A percentile compares a stretch with the other conserved stretches of the same genome.
phyloP scores from a whole-genome alignment of 2,329 filamentous ascomycete genomes.

The Claviceps maximensis region DNA sequence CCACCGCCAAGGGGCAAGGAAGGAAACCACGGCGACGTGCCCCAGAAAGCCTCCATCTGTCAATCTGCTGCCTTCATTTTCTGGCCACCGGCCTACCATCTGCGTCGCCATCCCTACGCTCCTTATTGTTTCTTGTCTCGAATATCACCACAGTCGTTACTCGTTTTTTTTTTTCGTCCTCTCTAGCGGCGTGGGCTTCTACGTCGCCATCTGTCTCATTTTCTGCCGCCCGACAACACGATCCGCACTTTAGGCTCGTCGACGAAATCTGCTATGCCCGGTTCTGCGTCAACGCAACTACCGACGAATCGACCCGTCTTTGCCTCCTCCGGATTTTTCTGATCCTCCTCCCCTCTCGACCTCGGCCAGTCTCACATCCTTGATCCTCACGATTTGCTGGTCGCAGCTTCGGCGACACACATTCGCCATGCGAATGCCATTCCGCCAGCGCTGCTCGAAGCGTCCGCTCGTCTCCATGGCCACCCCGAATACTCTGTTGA shows the following conservation, averaged over 20 bases:
- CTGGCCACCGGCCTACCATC: not conserved
- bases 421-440: conserved; percentile 35
- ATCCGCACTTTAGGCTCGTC: not conserved
- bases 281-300: not conserved
- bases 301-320: conserved; percentile 1
- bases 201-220: not conserved
- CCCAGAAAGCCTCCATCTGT: not conserved
- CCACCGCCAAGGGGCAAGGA: conserved; percentile 3
- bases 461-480: conserved; percentile 20
- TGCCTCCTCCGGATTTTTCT: not conserved
- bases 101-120: conserved; percentile 7
- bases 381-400: not conserved
- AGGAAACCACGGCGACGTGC: conserved; percentile 4
- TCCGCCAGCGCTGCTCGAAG: conserved; percentile 28
- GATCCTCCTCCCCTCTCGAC: not conserved
- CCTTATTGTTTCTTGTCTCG: conserved; percentile 6
- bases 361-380: not conserved
- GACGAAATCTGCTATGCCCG: conserved; percentile 5
- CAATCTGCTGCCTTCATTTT: not conserved
- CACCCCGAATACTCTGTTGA: conserved; percentile 21
- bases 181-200: not conserved
- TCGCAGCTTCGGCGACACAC: conserved; percentile 8
- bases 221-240: not conserved
- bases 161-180: not conserved
- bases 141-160: conserved; percentile 1